These are phyloP conservation scores for Monosporozyma unispora DNA, from an alignment of 805 yeast genomes.

Conservation along the genomic window DNA sequence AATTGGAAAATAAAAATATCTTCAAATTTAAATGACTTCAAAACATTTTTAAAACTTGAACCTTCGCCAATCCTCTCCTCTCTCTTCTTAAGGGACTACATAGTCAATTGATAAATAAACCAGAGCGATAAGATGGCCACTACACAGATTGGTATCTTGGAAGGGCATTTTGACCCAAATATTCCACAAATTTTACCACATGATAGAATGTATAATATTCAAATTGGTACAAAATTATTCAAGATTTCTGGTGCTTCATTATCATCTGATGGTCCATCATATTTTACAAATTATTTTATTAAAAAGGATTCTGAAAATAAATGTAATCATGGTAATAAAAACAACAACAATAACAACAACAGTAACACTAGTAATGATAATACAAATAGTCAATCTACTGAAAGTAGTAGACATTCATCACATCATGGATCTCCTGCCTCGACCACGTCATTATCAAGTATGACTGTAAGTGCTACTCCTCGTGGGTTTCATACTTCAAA, in stretches of 20 bases:
- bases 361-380: neutral
- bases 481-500: neutral
- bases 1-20: too few species aligned
- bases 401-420: conserved; percentile 8
- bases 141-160: conserved; percentile 3
- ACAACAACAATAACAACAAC: too few species aligned
- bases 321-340: too few species aligned
- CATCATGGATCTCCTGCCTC: neutral
- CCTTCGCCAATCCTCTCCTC: too few species aligned
- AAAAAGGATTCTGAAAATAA: conserved; percentile 1
- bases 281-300: conserved; percentile 65
- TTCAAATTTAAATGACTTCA: too few species aligned
- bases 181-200: conserved; percentile 44
- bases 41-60: too few species aligned
- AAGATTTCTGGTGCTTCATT: conserved; percentile 67
- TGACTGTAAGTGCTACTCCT: neutral
- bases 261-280: conserved; percentile 81
- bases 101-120: neutral
- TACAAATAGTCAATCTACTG: conserved; percentile 5
- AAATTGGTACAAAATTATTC: conserved; percentile 57
- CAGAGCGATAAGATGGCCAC: neutral
- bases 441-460: neutral
- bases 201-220: conserved; percentile 58
- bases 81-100: too few species aligned
- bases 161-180: conserved; percentile 14